Percentiles rank a stretch among this genome's conserved stretches.
These are phyloP conservation scores for Colletotrichum sublineola DNA, from an alignment of 2,329 filamentous ascomycete species.

Conservation along the genomic window DNA sequence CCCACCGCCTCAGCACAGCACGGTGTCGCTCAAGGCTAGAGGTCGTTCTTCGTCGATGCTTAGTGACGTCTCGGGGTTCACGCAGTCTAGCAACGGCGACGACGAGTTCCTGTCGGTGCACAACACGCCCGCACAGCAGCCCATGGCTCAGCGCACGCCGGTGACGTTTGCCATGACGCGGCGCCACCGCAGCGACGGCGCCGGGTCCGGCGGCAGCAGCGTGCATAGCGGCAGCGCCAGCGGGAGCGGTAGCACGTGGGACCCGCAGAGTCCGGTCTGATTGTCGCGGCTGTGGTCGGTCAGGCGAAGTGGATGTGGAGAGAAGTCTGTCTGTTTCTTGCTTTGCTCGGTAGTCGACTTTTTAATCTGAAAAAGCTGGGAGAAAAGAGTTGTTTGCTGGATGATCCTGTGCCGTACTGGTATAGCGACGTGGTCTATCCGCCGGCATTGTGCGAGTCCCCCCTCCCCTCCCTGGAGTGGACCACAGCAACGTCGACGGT, in stretches of 20 bases:
- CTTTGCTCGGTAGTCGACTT: constrained; percentile 29
- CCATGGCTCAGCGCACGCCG: constrained; percentile 42
- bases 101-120: constrained; percentile 50
- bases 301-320: background rate
- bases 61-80: constrained; percentile 76
- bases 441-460: background rate
- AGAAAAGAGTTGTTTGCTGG: constrained; percentile 21
- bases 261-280: constrained; percentile 64
- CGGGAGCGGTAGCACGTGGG: constrained; percentile 62
- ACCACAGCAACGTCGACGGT: background rate
- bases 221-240: constrained; percentile 59
- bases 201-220: constrained; percentile 42
- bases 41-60: constrained; percentile 77
- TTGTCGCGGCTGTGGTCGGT: background rate
- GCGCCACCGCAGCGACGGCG: constrained; percentile 36
- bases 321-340: constrained; percentile 20
- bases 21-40: constrained; percentile 58
- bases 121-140: constrained; percentile 44
- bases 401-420: background rate
- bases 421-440: background rate
- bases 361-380: constrained; percentile 11
- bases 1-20: constrained; percentile 44
- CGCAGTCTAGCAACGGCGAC: constrained; percentile 70
- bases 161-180: constrained; percentile 42
- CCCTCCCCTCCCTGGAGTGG: background rate